Evolutionary conservation across 2,329 filamentous ascomycete genomes (phyloP).

Genomic region (Sclerotinia trifoliorum): DNA sequence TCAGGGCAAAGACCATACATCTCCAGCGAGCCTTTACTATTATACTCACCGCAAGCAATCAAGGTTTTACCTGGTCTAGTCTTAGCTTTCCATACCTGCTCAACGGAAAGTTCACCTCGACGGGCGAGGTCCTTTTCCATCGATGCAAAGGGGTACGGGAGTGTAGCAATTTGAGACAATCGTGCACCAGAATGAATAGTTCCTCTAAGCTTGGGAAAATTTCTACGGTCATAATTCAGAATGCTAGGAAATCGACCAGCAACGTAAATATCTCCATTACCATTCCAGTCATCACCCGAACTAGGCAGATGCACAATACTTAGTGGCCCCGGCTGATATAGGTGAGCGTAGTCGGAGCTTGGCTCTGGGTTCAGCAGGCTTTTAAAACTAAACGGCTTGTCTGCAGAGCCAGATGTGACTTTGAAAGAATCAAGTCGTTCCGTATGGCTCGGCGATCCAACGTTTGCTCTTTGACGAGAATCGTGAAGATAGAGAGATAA

Average conservation of each 20-base stretch:
- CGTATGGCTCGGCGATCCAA: conserved; percentile 28
- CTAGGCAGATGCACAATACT: conserved; percentile 76
- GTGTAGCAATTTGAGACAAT: conserved; percentile 68
- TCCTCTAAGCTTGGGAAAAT: conserved; percentile 73
- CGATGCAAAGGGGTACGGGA: conserved; percentile 67
- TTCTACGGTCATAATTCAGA: conserved; percentile 71
- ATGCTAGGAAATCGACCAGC: conserved; percentile 82
- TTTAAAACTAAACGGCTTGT: conserved; percentile 32
- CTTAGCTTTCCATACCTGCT: conserved; percentile 55
- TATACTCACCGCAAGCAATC: conserved; percentile 85
- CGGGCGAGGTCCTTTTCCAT: conserved; percentile 59
- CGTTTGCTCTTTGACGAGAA: conserved; percentile 50
- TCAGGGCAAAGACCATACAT: conserved; percentile 65
- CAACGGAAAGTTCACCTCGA: conserved; percentile 53
- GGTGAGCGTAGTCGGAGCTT: conserved; percentile 61
- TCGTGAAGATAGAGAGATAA: conserved; percentile 82
- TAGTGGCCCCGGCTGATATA: conserved; percentile 78
- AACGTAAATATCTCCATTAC: conserved; percentile 76
- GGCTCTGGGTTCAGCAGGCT: conserved; percentile 47
- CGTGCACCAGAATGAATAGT: conserved; percentile 82
- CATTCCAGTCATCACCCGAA: conserved; percentile 43
- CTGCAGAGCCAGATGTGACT: conserved; percentile 33
- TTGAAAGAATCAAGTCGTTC: conserved; percentile 34
- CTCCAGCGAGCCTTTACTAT: conserved; percentile 85
- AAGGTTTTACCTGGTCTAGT: conserved; percentile 60